phyloP scores from a whole-genome alignment of 2,329 filamentous ascomycete genomes.

The Colletotrichum echinochloae region DNA sequence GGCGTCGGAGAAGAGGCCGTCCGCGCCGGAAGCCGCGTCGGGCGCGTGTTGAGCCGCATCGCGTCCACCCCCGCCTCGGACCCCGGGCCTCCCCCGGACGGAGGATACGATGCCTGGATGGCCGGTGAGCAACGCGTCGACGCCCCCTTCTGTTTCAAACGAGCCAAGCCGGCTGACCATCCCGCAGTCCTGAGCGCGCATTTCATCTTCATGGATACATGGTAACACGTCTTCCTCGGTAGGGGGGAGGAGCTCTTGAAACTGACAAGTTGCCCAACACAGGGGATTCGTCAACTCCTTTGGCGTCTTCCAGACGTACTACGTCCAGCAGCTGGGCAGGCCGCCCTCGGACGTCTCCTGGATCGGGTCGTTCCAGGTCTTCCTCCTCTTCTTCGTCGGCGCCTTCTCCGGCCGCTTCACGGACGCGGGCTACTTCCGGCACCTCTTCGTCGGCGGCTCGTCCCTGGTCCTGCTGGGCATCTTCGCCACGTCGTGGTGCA shows the following conservation, averaged over 20 bases:
- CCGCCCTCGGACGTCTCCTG: constrained; percentile 55
- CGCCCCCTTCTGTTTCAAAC: not conserved
- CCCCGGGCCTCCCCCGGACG: constrained; percentile 34
- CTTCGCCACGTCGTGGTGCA: constrained; percentile 57
- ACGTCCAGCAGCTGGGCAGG: constrained; percentile 50
- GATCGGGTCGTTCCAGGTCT: constrained; percentile 59
- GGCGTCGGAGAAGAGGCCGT: not conserved
- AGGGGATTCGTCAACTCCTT: constrained; percentile 61
- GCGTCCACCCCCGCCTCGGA: constrained; percentile 18
- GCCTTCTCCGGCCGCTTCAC: constrained; percentile 56
- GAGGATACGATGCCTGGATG: constrained; percentile 34
- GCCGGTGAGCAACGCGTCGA: constrained; percentile 19
- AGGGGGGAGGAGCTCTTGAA: too few species aligned
- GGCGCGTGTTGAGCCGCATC: constrained; percentile 35
- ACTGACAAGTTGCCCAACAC: not conserved
- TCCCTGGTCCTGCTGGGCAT: constrained; percentile 57
- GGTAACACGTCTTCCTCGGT: not conserved
- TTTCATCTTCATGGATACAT: constrained; percentile 40
- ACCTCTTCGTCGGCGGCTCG: constrained; percentile 53
- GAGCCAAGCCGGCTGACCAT: constrained; percentile 2
- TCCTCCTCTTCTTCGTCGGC: constrained; percentile 56
- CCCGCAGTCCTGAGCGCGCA: constrained; percentile 17
- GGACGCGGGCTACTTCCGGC: constrained; percentile 57
- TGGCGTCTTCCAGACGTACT: constrained; percentile 61
- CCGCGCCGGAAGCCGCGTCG: constrained; percentile 20